A percentile compares a stretch with the other conserved stretches of the same genome.
phyloP scores from a whole-genome alignment of 352 stramenopile species.

The Peronospora tabacina region DNA sequence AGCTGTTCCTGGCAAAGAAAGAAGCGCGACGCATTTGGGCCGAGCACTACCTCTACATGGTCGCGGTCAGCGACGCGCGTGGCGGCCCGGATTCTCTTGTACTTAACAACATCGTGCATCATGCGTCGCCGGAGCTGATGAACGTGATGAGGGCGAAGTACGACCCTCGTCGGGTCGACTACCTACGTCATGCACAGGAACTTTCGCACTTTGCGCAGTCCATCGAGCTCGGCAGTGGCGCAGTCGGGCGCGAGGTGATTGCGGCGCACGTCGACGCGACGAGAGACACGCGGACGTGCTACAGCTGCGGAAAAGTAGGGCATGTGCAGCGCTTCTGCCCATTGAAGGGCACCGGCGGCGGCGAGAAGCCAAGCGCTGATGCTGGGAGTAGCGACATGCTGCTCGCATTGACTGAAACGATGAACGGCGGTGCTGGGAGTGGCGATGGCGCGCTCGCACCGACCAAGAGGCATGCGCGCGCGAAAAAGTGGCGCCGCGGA shows the following conservation, averaged over 20 bases:
- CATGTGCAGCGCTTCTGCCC: too few relatives aligned
- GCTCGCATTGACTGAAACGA: too few relatives aligned
- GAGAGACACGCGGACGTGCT: background rate
- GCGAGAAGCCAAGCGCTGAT: too few relatives aligned
- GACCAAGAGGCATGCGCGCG: too few relatives aligned
- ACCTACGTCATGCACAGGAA: background rate
- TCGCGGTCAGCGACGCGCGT: background rate
- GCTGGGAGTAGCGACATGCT: too few relatives aligned
- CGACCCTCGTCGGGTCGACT: background rate
- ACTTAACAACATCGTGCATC: slow-evolving; percentile 7
- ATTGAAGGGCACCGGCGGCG: too few relatives aligned
- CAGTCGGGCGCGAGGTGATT: background rate
- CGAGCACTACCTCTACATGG: background rate
- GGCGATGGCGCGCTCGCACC: too few relatives aligned
- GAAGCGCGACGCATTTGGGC: too few relatives aligned
- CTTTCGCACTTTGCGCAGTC: slow-evolving; percentile 1
- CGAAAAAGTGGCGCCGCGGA: too few relatives aligned
- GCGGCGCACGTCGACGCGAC: background rate
- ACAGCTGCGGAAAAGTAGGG: too few relatives aligned
- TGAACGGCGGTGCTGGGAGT: too few relatives aligned
- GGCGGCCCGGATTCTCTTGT: slow-evolving; percentile 1
- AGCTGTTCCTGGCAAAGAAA: background rate
- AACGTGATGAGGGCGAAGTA: slow-evolving; percentile 8
- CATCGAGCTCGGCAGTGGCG: background rate
- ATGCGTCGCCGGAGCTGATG: slow-evolving; percentile 6